These are phyloP conservation scores for Cardamine chenopodiifolia DNA, from an alignment of 345 rosid genomes.

Conservation along the genomic window DNA sequence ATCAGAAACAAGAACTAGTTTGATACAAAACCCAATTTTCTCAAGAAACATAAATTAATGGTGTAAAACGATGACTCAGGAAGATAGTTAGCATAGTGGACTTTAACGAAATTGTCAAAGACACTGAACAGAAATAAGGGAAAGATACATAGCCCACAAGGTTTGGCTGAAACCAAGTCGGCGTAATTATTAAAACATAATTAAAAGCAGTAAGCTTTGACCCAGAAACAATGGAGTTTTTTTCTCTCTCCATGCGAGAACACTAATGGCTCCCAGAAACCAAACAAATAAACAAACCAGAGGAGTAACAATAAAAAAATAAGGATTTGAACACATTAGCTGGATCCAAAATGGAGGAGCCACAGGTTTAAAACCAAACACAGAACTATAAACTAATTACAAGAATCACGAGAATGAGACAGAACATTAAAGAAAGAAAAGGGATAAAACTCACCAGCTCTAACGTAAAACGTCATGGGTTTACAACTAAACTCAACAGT, in stretches of 20 bases:
- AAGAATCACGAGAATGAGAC: slow-evolving; percentile 17
- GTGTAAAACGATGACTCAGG: not conserved
- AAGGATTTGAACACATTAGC: not conserved
- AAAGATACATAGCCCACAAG: not conserved
- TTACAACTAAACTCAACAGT: slow-evolving; percentile 30
- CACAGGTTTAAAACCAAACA: not conserved
- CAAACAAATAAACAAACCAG: not conserved
- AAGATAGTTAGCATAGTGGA: not conserved
- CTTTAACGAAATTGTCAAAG: slow-evolving; percentile 21
- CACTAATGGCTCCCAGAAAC: not conserved
- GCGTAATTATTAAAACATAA: slow-evolving; percentile 1
- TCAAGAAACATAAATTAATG: slow-evolving; percentile 17
- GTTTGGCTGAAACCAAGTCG: slow-evolving; percentile 17
- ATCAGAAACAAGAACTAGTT: slow-evolving; percentile 15
- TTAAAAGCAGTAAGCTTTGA: slow-evolving; percentile 22
- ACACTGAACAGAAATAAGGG: slow-evolving; percentile 18
- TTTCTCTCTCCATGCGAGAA: not conserved
- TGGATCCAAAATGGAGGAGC: not conserved
- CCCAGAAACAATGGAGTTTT: slow-evolving; percentile 26
- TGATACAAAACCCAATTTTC: not conserved
- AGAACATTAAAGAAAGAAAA: not conserved
- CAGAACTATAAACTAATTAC: not conserved
- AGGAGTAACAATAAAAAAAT: slow-evolving; percentile 4
- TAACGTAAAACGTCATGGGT: slow-evolving; percentile 28
- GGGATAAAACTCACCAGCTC: slow-evolving; percentile 35